Base-by-base conservation (phyloP, 352 stramenopile species). In the Globisporangium takayamanum region DNA sequence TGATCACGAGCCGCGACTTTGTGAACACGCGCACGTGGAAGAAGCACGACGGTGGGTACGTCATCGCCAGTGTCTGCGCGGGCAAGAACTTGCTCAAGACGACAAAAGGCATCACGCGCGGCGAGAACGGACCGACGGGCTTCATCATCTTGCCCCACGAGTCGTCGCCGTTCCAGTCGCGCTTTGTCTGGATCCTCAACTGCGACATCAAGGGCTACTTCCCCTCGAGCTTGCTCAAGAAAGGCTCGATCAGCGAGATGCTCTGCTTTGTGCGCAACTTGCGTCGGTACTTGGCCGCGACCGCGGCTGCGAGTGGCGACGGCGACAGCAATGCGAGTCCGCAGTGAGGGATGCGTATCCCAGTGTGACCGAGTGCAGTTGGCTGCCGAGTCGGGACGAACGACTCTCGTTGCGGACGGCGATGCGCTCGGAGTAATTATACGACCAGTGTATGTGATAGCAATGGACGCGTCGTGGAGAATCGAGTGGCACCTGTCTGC, bases 151-250 rank as follows among this genome's bases (percentile, higher is more conserved):
- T 90, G 54, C 82, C 82, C 3, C 80, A 88, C 55, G 78, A 86
- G 53, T 76, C 76, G 47, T 90, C 79, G 52, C 69, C 80, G 45
- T 88, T 89, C 67, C 89, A 92, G 68, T 79, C 74, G 53, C 80
- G 79, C 52, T 73, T 92, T 33, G 73, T 92, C 50, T 92, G 82
- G 80, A 85, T 92, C 55, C 54, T 92, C 5, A 92, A 92, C 70
- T 87, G 79, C 62, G 82, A 92, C 65, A 92, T 92, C 63, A 92
- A 92, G 71, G 80, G 80, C 15, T 92, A 87, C 68, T 92, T 92
- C 60, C 82, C 82, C 11, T 77, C 69, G 2, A 90, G 78, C 45
- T 62, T 89, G 57, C 87, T 92, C 62, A 78, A 76, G 67, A 92
- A 92, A 63, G 82, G 82, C 57, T 89, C 80, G 46, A 73, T 92